Evolutionary conservation across 192 early-diverging fungal genomes (phyloP).

Genomic region (Martensiomyces pterosporus): DNA sequence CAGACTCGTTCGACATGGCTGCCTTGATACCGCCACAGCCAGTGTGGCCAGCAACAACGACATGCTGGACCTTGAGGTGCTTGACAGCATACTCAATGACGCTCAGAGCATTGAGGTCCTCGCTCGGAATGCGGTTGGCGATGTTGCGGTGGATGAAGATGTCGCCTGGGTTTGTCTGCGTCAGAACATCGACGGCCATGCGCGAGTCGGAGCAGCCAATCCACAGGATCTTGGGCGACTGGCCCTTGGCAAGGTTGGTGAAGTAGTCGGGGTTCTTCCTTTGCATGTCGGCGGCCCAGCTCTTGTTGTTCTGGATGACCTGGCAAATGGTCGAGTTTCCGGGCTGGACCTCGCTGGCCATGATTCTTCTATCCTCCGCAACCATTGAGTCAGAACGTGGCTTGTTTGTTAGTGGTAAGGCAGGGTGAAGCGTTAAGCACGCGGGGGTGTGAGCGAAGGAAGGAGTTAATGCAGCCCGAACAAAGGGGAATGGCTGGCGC

Average conservation of each 20-base stretch:
- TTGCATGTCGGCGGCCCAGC: constrained; percentile 58
- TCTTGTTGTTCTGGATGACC: constrained; percentile 51
- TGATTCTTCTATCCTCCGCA: constrained; percentile 19
- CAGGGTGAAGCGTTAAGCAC: constrained; percentile 22
- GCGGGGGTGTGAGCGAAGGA: constrained; percentile 1
- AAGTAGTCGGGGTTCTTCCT: constrained; percentile 68
- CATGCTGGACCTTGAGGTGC: constrained; percentile 85
- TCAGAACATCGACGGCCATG: constrained; percentile 77
- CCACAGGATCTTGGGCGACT: constrained; percentile 85
- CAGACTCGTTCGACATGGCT: constrained; percentile 56
- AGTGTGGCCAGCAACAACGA: constrained; percentile 88
- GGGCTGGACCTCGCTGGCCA: constrained; percentile 13
- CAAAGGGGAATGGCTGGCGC: too few relatives aligned
- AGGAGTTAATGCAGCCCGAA: not conserved
- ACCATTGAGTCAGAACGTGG: constrained; percentile 24
- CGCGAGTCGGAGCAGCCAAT: constrained; percentile 92
- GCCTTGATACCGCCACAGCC: constrained; percentile 69
- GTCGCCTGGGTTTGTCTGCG: constrained; percentile 62
- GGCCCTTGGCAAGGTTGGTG: constrained; percentile 62
- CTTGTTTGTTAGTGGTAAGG: constrained; percentile 18
- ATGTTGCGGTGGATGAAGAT: constrained; percentile 98
- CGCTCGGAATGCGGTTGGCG: constrained; percentile 81
- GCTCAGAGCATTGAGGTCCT: constrained; percentile 76
- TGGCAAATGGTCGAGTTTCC: constrained; percentile 13
- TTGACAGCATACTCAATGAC: constrained; percentile 95